Evolutionary conservation across 768 basidiomycete genomes (phyloP).

Genomic region (Kwoniella mangroviensis): DNA sequence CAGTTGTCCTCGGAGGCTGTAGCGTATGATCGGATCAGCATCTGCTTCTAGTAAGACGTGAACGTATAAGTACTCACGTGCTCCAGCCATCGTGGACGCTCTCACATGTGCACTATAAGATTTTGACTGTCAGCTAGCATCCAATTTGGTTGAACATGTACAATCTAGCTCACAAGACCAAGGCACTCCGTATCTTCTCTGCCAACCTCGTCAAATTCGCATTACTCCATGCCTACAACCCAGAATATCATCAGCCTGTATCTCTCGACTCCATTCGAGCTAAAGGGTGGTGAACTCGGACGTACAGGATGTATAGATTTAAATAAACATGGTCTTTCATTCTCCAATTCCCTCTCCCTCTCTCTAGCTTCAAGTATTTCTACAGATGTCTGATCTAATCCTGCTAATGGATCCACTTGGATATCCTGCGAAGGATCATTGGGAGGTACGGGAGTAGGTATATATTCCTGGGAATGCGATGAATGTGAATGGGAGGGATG

Average conservation of each 20-base stretch:
- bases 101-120: constrained; percentile 76
- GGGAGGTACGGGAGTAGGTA: constrained; percentile 6
- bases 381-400: constrained; percentile 11
- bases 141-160: background rate
- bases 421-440: constrained; percentile 17
- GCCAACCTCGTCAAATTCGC: constrained; percentile 89
- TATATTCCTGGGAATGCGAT: constrained; percentile 9
- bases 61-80: constrained; percentile 41
- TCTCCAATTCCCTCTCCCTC: constrained; percentile 45
- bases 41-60: constrained; percentile 4
- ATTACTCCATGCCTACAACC: constrained; percentile 88
- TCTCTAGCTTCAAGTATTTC: constrained; percentile 37
- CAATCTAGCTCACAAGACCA: constrained; percentile 76
- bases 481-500: background rate
- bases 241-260: too few species aligned
- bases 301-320: constrained; percentile 89
- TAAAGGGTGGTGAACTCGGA: background rate
- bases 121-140: background rate
- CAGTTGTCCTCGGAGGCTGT: constrained; percentile 58
- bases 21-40: background rate
- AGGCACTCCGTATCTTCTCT: constrained; percentile 93
- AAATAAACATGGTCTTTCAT: constrained; percentile 79
- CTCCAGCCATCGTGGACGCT: constrained; percentile 70
- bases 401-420: constrained; percentile 11
- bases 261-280: too few species aligned